Percentiles rank a stretch among this genome's conserved stretches.
phyloP scores from a whole-genome alignment of 352 stramenopile species.

The Blastocystis sp. region DNA sequence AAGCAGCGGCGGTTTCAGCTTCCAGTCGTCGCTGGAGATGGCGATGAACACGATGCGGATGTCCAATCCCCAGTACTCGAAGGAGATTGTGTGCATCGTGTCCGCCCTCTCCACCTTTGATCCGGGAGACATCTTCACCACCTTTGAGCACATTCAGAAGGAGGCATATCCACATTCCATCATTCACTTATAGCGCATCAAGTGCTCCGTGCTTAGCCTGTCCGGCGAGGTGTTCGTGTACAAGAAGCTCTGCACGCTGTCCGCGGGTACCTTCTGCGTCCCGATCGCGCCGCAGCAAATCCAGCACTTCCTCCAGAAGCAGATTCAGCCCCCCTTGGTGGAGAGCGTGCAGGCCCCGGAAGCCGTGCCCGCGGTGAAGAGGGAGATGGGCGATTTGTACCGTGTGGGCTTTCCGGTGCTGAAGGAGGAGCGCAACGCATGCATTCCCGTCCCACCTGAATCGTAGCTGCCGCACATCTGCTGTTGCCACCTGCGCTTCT shows the following conservation, averaged over 20 bases:
- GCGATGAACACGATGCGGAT: constrained; percentile 37
- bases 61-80: constrained; percentile 2
- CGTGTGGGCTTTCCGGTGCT: constrained; percentile 36
- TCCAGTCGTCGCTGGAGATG: constrained; percentile 43
- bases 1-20: constrained; percentile 37
- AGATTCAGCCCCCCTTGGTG: constrained; percentile 29
- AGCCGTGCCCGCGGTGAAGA: not conserved
- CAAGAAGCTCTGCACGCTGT: constrained; percentile 32
- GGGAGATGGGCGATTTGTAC: not conserved
- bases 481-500: constrained; percentile 39
- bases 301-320: constrained; percentile 42
- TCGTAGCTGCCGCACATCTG: constrained; percentile 37
- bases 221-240: constrained; percentile 59
- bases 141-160: not conserved
- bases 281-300: constrained; percentile 29
- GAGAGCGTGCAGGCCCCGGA: not conserved
- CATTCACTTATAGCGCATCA: not conserved
- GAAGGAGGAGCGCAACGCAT: constrained; percentile 30
- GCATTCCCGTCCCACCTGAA: not conserved
- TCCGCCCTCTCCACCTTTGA: constrained; percentile 36
- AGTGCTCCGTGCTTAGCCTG: constrained; percentile 56
- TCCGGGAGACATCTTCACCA: constrained; percentile 51
- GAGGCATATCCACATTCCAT: not conserved
- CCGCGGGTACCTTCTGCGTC: constrained; percentile 10
- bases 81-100: constrained; percentile 54